phyloP scores from a whole-genome alignment of 768 basidiomycete genomes.

The Suillus decipiens region DNA sequence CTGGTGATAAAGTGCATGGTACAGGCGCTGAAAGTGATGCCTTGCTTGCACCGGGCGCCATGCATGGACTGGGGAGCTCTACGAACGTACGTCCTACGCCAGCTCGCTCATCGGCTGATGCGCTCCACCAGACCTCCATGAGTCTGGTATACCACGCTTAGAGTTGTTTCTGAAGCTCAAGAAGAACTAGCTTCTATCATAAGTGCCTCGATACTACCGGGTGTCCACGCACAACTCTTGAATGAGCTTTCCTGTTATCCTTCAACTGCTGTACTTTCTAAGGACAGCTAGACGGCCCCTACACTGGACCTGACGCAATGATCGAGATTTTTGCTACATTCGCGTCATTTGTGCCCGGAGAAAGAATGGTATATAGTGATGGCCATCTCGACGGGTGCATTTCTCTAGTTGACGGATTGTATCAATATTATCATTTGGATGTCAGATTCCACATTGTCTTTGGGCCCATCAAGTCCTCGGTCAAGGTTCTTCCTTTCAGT shows the following conservation, averaged over 20 bases:
- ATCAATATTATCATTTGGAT: accelerated
- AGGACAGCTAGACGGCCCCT: not conserved
- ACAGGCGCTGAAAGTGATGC: not conserved
- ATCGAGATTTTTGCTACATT: not conserved
- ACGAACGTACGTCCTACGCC: not conserved
- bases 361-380: not conserved
- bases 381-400: not conserved
- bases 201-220: not conserved
- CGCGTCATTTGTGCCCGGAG: not conserved
- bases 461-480: not conserved
- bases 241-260: not conserved
- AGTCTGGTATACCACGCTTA: not conserved
- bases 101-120: not conserved
- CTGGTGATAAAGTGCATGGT: accelerated
- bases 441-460: not conserved
- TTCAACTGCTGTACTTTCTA: not conserved
- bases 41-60: not conserved
- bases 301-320: not conserved
- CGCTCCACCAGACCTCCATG: not conserved
- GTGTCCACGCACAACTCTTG: not conserved
- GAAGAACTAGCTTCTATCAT: not conserved
- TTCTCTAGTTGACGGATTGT: not conserved
- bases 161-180: not conserved
- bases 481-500: not conserved
- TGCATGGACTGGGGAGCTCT: not conserved